Base-by-base conservation (phyloP, 1,284 basidiomycete genomes). In the Cryptococcus sp. region DNA sequence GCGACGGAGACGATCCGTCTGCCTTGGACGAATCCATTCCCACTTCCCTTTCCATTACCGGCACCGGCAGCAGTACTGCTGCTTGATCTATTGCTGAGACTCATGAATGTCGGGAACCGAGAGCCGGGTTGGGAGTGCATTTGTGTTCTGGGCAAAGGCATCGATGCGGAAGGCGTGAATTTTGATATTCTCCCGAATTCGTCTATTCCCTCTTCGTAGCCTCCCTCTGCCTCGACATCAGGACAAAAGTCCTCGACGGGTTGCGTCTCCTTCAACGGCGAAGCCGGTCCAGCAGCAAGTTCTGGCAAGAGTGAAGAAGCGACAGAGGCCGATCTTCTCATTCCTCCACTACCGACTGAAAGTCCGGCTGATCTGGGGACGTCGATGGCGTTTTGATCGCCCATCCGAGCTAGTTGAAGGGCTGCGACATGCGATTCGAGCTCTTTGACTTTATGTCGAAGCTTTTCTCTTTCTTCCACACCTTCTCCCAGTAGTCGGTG, bases 401-500 rank as follows among this genome's bases (percentile, higher is more conserved):
- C 45, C 39, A 22, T 25, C 23, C 27, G 17, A 19, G 38, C 45
- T 19, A 19, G 19, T 41, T 23, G 19, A 16, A 27, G 23, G 23
- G 17, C 17, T 25, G 7, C 51, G 17, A 65, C 50, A 39, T 52
- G 53, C 13, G 45, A 38, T 52, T 68, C 62, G 49, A 69, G 40
- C n/a, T 55, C 47, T 40, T 16, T 43, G n/a, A 68, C 55, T 27
- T 70, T 68, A 25, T 83, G 86, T 55, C 82, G 83, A 77, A 89
- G 75, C 68, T 47, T 49, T 19, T 55, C 46, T 20, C 50, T 46
- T 43, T 61, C 62, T 48, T 41, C 30, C 27, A 47, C 19, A 38
- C 30, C 56, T 19, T 91, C 88, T 62, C 89, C 86, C 47, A 88
- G 75, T 66, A 88, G 84, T 25, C 87, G 85, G 55, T 81, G 82